Percentiles rank a stretch among this genome's conserved stretches.
These are phyloP conservation scores for Silene noctiflora DNA, from an alignment of 179 eudicot genomes.

Conservation along the genomic window DNA sequence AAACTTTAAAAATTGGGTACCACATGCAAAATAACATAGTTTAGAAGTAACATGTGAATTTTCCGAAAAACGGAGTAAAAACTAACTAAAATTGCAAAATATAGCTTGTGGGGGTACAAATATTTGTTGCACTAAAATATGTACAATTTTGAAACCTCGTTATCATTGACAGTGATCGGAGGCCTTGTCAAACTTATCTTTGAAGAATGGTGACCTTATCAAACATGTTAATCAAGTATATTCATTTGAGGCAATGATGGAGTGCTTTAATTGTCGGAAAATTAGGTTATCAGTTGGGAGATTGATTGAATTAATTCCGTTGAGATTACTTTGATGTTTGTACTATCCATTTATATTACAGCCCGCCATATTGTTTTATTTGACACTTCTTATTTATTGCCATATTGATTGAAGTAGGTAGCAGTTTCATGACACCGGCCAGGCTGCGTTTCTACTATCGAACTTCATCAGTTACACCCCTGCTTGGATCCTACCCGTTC, in stretches of 20 bases:
- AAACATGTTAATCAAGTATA: no score
- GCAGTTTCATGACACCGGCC: neutral
- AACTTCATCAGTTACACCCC: neutral
- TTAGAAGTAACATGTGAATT: no score
- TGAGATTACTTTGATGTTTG: neutral
- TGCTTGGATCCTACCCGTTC: no score
- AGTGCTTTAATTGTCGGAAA: neutral
- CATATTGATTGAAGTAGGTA: neutral
- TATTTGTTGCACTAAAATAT: no score
- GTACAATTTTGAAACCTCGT: neutral
- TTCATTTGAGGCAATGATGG: no score
- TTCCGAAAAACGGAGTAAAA: no score
- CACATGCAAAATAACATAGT: no score
- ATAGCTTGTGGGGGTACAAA: no score
- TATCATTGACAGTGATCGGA: neutral
- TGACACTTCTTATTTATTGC: neutral
- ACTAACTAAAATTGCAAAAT: no score
- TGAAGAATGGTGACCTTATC: no score
- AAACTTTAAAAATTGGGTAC: no score
- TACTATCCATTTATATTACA: neutral
- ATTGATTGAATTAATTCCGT: neutral
- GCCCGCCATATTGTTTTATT: neutral
- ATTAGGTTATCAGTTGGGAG: neutral
- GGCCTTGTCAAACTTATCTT: no score
- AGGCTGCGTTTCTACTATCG: neutral